Evolutionary conservation across 345 rosid species (phyloP).

Genomic region (Brassica carinata): DNA sequence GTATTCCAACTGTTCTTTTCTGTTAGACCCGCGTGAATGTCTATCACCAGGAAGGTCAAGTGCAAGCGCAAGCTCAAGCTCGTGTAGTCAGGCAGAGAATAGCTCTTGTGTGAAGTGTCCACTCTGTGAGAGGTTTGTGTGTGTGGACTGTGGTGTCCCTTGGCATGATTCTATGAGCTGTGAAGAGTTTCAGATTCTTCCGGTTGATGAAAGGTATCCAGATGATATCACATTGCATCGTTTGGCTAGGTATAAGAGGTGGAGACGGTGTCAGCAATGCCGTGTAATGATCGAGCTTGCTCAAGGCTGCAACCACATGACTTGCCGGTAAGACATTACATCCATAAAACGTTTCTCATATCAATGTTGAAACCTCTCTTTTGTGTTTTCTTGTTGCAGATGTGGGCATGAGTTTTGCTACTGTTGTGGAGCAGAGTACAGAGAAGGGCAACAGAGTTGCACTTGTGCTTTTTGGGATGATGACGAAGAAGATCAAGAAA

Average conservation of each 20-base stretch:
- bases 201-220: slow-evolving; percentile 81
- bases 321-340: slow-evolving; percentile 66
- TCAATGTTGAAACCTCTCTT: slow-evolving; percentile 1
- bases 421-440: slow-evolving; percentile 87
- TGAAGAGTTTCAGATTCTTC: slow-evolving; percentile 84
- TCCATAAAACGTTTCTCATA: neutral
- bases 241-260: slow-evolving; percentile 78
- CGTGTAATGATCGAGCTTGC: slow-evolving; percentile 88
- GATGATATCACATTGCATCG: slow-evolving; percentile 80
- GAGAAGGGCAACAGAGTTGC: slow-evolving; percentile 75
- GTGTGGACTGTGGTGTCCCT: slow-evolving; percentile 87
- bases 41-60: slow-evolving; percentile 58
- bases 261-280: slow-evolving; percentile 93
- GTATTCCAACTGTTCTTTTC: slow-evolving; percentile 73
- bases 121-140: slow-evolving; percentile 79
- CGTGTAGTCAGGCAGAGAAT: slow-evolving; percentile 74
- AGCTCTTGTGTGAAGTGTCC: slow-evolving; percentile 78
- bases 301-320: slow-evolving; percentile 96
- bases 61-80: slow-evolving; percentile 57
- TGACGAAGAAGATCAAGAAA: slow-evolving; percentile 55
- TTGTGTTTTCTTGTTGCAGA: slow-evolving; percentile 47
- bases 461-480: slow-evolving; percentile 93
- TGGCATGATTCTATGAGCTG: slow-evolving; percentile 91
- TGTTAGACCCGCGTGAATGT: slow-evolving; percentile 76
- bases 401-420: slow-evolving; percentile 96